These are phyloP conservation scores for Mortierella sp. DNA, from an alignment of 371 early-diverging fungal species.

Conservation along the genomic window DNA sequence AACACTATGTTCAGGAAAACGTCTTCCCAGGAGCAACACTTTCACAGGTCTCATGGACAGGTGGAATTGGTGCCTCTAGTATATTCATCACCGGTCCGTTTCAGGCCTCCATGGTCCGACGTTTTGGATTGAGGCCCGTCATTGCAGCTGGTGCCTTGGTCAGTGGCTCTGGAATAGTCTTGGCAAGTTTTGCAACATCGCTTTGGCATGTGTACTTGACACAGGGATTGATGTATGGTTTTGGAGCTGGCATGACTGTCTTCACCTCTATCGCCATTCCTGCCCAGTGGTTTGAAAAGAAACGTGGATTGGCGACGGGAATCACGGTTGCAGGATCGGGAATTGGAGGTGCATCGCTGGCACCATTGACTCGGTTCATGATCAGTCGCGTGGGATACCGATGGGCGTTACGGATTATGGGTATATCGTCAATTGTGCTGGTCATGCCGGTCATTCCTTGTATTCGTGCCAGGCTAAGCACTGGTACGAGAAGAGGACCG, in stretches of 20 bases:
- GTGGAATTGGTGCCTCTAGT: slow-evolving; percentile 56
- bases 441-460: slow-evolving; percentile 53
- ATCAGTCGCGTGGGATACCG: slow-evolving; percentile 61
- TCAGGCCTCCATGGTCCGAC: slow-evolving; percentile 66
- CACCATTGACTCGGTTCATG: slow-evolving; percentile 65
- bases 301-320: slow-evolving; percentile 68
- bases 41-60: slow-evolving; percentile 62
- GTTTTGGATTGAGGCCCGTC: slow-evolving; percentile 62
- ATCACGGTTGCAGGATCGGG: slow-evolving; percentile 76
- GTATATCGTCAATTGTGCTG: slow-evolving; percentile 47
- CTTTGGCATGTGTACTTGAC: slow-evolving; percentile 67
- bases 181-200: slow-evolving; percentile 62
- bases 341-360: slow-evolving; percentile 73
- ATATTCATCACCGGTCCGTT: slow-evolving; percentile 63
- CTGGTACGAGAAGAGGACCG: slow-evolving; percentile 28
- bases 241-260: slow-evolving; percentile 55
- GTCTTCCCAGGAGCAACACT: slow-evolving; percentile 52
- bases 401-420: slow-evolving; percentile 63
- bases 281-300: slow-evolving; percentile 64
- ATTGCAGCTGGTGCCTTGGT: slow-evolving; percentile 65
- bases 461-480: slow-evolving; percentile 49
- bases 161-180: slow-evolving; percentile 61
- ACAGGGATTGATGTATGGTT: slow-evolving; percentile 73
- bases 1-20: slow-evolving; percentile 39
- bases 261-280: slow-evolving; percentile 47